A percentile compares a stretch with the other conserved stretches of the same genome.
phyloP scores from a whole-genome alignment of 1,284 basidiomycete species.

The Inonotus obliquus region DNA sequence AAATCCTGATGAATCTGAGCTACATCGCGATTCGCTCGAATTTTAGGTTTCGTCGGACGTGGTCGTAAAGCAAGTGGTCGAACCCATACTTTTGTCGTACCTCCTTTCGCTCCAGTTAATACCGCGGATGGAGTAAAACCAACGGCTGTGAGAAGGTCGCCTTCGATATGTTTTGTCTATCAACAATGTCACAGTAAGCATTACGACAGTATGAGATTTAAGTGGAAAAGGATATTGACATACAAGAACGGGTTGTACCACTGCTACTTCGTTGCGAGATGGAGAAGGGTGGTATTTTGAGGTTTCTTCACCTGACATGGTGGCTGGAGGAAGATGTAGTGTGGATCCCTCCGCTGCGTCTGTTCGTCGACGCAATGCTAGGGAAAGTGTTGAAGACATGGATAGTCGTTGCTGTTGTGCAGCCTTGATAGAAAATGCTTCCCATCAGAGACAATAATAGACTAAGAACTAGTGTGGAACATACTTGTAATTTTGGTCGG shows the following conservation, averaged over 20 bases:
- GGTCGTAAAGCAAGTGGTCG: constrained; percentile 53
- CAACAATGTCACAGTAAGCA: constrained; percentile 6
- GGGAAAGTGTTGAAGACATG: constrained; percentile 68
- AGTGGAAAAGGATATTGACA: constrained; percentile 34
- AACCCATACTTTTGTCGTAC: constrained; percentile 79
- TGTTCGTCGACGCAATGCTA: constrained; percentile 52
- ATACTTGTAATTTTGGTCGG: constrained; percentile 53
- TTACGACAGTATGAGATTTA: constrained; percentile 4
- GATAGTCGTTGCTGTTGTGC: constrained; percentile 67
- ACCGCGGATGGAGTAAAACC: constrained; percentile 70
- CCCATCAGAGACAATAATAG: not conserved
- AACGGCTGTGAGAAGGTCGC: constrained; percentile 67
- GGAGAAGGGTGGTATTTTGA: constrained; percentile 81
- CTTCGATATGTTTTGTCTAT: constrained; percentile 75
- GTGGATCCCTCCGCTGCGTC: constrained; percentile 42
- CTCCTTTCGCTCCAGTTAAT: constrained; percentile 70
- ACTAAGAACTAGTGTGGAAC: not conserved
- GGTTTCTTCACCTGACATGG: constrained; percentile 32
- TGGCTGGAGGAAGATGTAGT: constrained; percentile 43
- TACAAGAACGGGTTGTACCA: constrained; percentile 88
- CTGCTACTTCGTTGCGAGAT: constrained; percentile 83
- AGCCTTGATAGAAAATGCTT: constrained; percentile 30
- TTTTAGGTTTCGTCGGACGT: constrained; percentile 10
- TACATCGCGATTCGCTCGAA: not conserved
- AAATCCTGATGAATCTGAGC: not conserved